A percentile compares a stretch with the other conserved stretches of the same genome.
Conservation (phyloP, 257 asterid species). For the Solanum bukasovii region DNA sequence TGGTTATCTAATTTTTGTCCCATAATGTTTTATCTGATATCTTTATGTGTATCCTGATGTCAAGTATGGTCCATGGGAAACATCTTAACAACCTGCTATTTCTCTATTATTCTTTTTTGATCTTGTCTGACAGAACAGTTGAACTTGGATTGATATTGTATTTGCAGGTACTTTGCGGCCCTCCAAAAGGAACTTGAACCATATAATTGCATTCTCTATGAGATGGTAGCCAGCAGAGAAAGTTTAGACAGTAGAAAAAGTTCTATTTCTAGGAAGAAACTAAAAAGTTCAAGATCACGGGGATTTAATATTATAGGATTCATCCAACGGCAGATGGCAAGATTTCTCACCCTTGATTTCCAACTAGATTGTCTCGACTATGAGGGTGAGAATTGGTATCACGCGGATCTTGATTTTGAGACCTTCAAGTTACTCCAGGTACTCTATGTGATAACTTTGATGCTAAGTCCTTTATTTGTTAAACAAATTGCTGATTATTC, state of each 20-base stretch:
- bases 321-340: conserved; percentile 93
- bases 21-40: not conserved
- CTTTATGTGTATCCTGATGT: not conserved
- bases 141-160: conserved; percentile 1
- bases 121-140: not conserved
- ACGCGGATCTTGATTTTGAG: conserved; percentile 96
- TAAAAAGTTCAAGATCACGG: conserved; percentile 30
- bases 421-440: conserved; percentile 94
- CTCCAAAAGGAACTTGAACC: conserved; percentile 60
- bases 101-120: not conserved
- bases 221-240: conserved; percentile 94
- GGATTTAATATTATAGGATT: conserved; percentile 76
- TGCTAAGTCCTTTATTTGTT: not conserved
- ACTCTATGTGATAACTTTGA: not conserved
- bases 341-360: conserved; percentile 68
- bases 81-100: not conserved
- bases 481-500: not conserved
- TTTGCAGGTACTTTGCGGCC: conserved; percentile 63
- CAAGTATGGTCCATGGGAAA: not conserved
- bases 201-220: conserved; percentile 89
- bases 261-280: conserved; percentile 43
- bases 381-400: conserved; percentile 82
- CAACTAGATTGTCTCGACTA: conserved; percentile 92
- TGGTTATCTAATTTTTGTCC: not conserved
- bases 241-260: conserved; percentile 68